Evolutionary conservation across 768 basidiomycete genomes (phyloP).

Genomic region (Phanerochaete sordida): DNA sequence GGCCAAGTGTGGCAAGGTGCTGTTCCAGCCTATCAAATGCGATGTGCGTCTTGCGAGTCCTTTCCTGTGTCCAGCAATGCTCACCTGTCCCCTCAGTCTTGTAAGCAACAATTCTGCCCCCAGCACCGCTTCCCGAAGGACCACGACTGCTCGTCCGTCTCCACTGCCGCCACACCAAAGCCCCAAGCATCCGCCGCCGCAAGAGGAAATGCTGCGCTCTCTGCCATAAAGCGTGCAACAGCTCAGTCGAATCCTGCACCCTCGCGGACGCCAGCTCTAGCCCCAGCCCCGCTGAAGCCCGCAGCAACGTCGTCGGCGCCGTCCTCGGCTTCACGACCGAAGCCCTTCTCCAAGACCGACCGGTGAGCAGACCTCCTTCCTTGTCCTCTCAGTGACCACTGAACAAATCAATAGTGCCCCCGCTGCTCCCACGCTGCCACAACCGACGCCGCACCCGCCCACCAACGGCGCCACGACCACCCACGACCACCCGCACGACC

Average conservation of each 20-base stretch:
- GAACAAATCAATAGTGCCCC: conserved; percentile 61
- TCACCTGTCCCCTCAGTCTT: conserved; percentile 43
- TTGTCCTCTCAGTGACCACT: conserved; percentile 30
- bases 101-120: conserved; percentile 69
- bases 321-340: conserved; percentile 15
- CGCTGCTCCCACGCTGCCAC: conserved; percentile 20
- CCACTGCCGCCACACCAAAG: conserved; percentile 15
- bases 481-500: conserved; percentile 11
- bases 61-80: background rate
- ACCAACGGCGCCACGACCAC: conserved; percentile 20
- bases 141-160: conserved; percentile 48
- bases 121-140: conserved; percentile 76
- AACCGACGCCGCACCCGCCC: too few species aligned
- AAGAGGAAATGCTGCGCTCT: conserved; percentile 30
- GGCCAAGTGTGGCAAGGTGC: conserved; percentile 64
- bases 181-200: conserved; percentile 16
- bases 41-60: conserved; percentile 46
- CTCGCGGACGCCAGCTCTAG: too few species aligned
- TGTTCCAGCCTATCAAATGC: conserved; percentile 74
- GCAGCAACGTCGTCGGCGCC: conserved; percentile 11
- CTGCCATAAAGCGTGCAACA: conserved; percentile 35
- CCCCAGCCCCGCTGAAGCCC: too few species aligned
- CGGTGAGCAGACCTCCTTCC: conserved; percentile 50
- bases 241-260: conserved; percentile 33
- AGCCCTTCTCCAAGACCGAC: conserved; percentile 47